These are phyloP conservation scores for Balakata baccata DNA, from an alignment of 345 rosid species.

Conservation along the genomic window DNA sequence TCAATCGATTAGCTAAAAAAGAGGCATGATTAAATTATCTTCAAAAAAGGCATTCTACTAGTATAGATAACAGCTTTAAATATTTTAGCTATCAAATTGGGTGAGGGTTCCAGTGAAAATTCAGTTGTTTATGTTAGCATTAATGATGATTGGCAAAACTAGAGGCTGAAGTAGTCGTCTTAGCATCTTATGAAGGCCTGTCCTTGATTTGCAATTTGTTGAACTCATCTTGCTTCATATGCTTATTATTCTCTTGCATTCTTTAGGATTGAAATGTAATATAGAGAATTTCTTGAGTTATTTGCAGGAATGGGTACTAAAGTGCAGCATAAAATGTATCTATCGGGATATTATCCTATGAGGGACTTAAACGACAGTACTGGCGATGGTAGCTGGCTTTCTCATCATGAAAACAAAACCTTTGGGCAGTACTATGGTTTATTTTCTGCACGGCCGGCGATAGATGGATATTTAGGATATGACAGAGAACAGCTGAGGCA, in stretches of 20 bases:
- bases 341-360: slow-evolving; percentile 47
- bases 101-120: too few species aligned
- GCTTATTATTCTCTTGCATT: not conserved
- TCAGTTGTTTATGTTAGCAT: not conserved
- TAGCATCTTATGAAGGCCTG: not conserved
- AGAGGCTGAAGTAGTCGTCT: not conserved
- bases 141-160: not conserved
- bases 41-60: too few species aligned
- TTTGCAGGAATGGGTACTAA: slow-evolving; percentile 66
- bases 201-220: not conserved
- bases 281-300: not conserved
- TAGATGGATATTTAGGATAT: slow-evolving; percentile 23
- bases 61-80: too few species aligned
- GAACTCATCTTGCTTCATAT: not conserved
- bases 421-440: slow-evolving; percentile 38
- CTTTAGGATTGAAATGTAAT: not conserved
- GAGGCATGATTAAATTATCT: too few species aligned
- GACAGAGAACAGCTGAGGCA: slow-evolving; percentile 56
- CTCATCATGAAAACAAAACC: slow-evolving; percentile 33
- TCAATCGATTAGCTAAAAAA: not conserved
- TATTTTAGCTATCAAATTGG: too few species aligned
- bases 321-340: slow-evolving; percentile 55
- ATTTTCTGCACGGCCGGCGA: slow-evolving; percentile 32
- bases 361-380: slow-evolving; percentile 48
- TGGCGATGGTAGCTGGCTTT: slow-evolving; percentile 45